Base-by-base conservation (phyloP, 352 stramenopile species). In the Phytophthora idaei region DNA sequence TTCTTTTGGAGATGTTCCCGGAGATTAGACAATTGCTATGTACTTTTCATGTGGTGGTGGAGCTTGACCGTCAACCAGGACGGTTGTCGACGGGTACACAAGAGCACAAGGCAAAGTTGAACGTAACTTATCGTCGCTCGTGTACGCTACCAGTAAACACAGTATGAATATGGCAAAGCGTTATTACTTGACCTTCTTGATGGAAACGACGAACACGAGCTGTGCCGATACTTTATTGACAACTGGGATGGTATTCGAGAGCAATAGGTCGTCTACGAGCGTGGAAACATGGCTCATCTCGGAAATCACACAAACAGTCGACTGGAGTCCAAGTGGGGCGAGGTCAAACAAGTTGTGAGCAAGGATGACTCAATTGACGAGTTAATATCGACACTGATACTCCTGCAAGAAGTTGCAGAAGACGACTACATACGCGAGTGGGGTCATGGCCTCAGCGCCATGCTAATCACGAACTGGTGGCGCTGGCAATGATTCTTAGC, bases 221-320 rank as follows among this genome's bases (percentile, higher is more conserved):
- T 44, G 2, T 57, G 46, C 25, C 21, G 4, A 1, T 48, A 12
- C 4, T 57, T 64, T 15, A 51, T 52, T 0, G 15, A 58, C 8
- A 41, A 54, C 25, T 59, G 42, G 31, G 31, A 66, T 37, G 7
- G 14, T 4, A 32, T 41, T 4, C 4, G 52, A 44, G n/a, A 17
- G 0, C 39, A 59, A 25, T 66, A 48, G 58, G 58, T 48, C 10
- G 6, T 51, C 1, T 59, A 47, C 17, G 21, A 53, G n/a, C 57
- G 47, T 4, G 47, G 49, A 10, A 53, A 50, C 47, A 27, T 59
- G 1, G 8, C 50, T 1, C 41, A 67, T 27, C 42, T 67, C 0
- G 21, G 31, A 1, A 67, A 67, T 36, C 34, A 67, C 14, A 67
- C 59, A 0, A 67, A 60, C 42, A 67, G 61, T 10, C n/a, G 41